phyloP scores from a whole-genome alignment of 495 filamentous ascomycete species.

The Collariella sp. region DNA sequence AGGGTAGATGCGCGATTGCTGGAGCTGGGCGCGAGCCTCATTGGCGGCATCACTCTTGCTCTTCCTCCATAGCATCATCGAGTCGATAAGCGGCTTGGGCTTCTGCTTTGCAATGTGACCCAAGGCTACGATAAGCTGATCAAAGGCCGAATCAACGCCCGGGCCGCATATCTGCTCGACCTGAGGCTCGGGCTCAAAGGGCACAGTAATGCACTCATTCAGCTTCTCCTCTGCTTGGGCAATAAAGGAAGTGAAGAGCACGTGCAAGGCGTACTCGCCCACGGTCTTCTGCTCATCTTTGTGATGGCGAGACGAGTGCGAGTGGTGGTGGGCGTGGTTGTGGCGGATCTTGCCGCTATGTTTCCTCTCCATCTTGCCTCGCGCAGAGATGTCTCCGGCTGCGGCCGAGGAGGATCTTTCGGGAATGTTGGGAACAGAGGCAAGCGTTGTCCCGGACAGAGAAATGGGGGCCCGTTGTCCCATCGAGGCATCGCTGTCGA shows the following conservation, averaged over 20 bases:
- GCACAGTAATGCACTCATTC: conserved; percentile 65
- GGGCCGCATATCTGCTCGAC: conserved; percentile 86
- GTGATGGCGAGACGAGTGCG: conserved; percentile 70
- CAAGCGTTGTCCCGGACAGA: conserved; percentile 36
- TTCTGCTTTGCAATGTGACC: conserved; percentile 90
- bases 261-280: conserved; percentile 93
- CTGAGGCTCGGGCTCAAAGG: conserved; percentile 65
- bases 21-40: conserved; percentile 49
- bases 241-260: conserved; percentile 84
- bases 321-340: conserved; percentile 69
- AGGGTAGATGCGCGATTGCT: conserved; percentile 44
- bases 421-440: conserved; percentile 23
- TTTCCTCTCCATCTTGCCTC: conserved; percentile 51
- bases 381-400: conserved; percentile 22
- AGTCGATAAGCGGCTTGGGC: conserved; percentile 91
- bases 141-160: conserved; percentile 81
- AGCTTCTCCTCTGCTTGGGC: conserved; percentile 91
- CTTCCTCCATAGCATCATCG: conserved; percentile 95
- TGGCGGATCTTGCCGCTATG: conserved; percentile 57
- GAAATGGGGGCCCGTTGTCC: conserved; percentile 32
- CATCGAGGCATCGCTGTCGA: conserved; percentile 32
- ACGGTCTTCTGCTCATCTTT: conserved; percentile 75
- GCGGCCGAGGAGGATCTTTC: conserved; percentile 31
- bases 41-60: conserved; percentile 81
- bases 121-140: conserved; percentile 86